phyloP scores from a whole-genome alignment of 2,329 filamentous ascomycete species.

The Phoma sp. region DNA sequence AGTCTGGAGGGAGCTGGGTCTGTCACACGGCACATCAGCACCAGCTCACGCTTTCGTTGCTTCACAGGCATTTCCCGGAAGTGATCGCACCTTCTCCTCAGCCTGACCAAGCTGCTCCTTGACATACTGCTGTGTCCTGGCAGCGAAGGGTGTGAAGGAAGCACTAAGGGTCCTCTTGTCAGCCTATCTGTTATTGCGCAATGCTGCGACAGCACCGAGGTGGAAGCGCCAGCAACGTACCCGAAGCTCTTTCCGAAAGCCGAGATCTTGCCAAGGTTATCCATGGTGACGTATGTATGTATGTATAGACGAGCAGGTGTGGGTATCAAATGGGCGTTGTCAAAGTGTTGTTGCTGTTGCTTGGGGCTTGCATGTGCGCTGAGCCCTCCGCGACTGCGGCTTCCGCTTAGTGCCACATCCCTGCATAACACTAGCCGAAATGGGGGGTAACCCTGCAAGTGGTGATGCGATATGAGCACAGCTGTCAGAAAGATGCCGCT shows the following conservation, averaged over 20 bases:
- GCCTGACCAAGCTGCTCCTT: conserved; percentile 96
- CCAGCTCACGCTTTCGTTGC: background rate
- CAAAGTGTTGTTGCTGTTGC: conserved; percentile 21
- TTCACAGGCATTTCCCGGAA: background rate
- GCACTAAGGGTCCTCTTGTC: conserved; percentile 66
- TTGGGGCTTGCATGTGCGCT: conserved; percentile 37
- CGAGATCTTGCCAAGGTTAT: conserved; percentile 75
- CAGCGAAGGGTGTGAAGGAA: conserved; percentile 88
- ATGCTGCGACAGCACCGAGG: conserved; percentile 10
- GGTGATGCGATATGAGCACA: background rate
- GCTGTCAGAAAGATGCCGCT: background rate
- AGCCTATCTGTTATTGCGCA: conserved; percentile 36
- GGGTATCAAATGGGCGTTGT: conserved; percentile 12
- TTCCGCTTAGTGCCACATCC: conserved; percentile 23
- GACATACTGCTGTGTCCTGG: conserved; percentile 94
- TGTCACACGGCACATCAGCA: conserved; percentile 50
- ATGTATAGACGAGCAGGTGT: background rate
- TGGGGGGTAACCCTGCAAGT: background rate
- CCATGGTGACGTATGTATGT: conserved; percentile 57
- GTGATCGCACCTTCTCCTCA: conserved; percentile 78
- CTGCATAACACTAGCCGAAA: conserved; percentile 19
- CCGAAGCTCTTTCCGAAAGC: conserved; percentile 74
- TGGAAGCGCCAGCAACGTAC: conserved; percentile 51
- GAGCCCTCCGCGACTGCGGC: conserved; percentile 19
- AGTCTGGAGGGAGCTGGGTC: conserved; percentile 96